Evolutionary conservation across 2,329 filamentous ascomycete genomes (phyloP).

Genomic region (Clonostachys byssicola): DNA sequence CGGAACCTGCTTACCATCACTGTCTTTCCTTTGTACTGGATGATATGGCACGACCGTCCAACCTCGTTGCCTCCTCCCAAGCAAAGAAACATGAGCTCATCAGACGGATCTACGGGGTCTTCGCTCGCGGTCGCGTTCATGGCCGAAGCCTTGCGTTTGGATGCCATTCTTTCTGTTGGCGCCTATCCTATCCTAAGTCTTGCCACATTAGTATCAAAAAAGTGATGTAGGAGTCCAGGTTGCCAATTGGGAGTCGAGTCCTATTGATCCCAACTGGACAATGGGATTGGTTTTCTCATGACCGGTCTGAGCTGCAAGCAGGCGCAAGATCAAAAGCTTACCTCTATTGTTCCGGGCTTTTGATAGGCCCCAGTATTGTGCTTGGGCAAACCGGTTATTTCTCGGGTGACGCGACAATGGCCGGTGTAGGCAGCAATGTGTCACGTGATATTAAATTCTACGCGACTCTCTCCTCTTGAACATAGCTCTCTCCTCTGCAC

Average conservation of each 20-base stretch:
- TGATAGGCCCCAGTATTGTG: too few species aligned
- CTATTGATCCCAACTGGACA: neutral
- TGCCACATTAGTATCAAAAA: constrained; percentile 1
- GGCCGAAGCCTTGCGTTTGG: constrained; percentile 82
- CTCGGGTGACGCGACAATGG: too few species aligned
- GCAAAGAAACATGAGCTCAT: constrained; percentile 92
- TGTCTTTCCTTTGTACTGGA: constrained; percentile 98
- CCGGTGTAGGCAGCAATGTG: neutral
- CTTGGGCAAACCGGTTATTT: too few species aligned
- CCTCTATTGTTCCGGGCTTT: too few species aligned
- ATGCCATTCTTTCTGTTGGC: constrained; percentile 59
- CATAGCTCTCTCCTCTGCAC: constrained; percentile 19
- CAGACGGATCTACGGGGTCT: constrained; percentile 86
- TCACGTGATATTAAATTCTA: constrained; percentile 40
- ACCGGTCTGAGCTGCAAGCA: too few species aligned
- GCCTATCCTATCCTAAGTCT: neutral
- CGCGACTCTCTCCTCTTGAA: constrained; percentile 21
- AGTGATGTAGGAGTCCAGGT: too few species aligned
- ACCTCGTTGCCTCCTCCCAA: constrained; percentile 96
- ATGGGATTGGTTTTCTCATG: neutral
- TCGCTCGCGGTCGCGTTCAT: constrained; percentile 66
- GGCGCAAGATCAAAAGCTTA: too few species aligned
- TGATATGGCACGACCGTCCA: constrained; percentile 92
- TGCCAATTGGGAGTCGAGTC: too few species aligned
- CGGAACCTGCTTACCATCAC: constrained; percentile 69